Conservation (phyloP, 108 stramenopile species). For the Skeletonema menzelii region DNA sequence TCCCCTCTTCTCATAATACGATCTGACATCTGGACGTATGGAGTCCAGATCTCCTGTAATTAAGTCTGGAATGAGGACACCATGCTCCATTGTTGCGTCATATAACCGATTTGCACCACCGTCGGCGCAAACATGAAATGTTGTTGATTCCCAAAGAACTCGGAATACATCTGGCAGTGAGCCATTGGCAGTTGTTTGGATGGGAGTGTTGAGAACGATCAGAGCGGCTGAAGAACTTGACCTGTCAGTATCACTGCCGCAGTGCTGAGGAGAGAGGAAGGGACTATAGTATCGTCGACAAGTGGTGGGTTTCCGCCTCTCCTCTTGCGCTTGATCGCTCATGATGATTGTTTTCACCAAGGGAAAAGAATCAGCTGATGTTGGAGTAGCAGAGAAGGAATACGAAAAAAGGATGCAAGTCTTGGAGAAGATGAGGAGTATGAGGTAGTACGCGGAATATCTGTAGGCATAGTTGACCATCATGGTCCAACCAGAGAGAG, state of each 20-base stretch:
- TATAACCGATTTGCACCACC: conserved; percentile 95
- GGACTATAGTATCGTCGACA: background rate
- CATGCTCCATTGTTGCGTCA: conserved; percentile 43
- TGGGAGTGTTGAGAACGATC: conserved; percentile 67
- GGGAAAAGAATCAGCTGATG: too few relatives aligned
- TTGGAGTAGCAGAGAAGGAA: background rate
- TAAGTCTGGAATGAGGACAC: conserved; percentile 64
- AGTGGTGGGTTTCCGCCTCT: background rate
- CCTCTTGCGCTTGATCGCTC: background rate
- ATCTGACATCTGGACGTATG: conserved; percentile 61
- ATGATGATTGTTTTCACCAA: background rate
- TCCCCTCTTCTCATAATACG: conserved; percentile 61
- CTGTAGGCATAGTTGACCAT: background rate
- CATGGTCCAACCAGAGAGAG: background rate
- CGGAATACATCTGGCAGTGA: conserved; percentile 47
- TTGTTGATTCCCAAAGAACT: conserved; percentile 60
- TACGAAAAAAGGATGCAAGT: background rate
- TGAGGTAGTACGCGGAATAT: background rate
- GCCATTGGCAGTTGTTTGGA: conserved; percentile 1
- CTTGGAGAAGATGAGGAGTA: background rate
- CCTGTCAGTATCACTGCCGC: background rate
- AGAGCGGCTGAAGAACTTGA: conserved; percentile 31
- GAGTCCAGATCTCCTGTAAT: conserved; percentile 96
- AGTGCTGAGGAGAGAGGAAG: background rate
- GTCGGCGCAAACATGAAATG: conserved; percentile 89